Percentiles rank a stretch among this genome's conserved stretches.
Conservation (phyloP, 768 basidiomycete species). For the Gymnopilus dilepis region DNA sequence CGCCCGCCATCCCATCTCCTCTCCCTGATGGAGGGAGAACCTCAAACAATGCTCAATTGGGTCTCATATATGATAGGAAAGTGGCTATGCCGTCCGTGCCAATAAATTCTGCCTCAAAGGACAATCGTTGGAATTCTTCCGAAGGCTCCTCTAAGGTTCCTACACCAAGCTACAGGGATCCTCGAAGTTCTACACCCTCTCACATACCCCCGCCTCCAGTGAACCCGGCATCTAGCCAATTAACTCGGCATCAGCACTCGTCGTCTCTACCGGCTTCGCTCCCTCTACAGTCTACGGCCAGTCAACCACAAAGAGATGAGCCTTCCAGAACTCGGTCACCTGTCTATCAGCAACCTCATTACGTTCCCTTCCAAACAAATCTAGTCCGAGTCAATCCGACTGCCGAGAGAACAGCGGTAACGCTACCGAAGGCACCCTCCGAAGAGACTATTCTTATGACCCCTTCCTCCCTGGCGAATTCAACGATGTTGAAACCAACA, state of each 20-base stretch:
- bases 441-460: conserved; percentile 64
- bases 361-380: conserved; percentile 7
- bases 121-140: background rate
- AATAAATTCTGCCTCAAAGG: background rate
- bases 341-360: conserved; percentile 7
- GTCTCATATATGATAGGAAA: conserved; percentile 7
- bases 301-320: conserved; percentile 7
- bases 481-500: conserved; percentile 48
- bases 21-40: background rate
- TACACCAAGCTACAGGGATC: conserved; percentile 5
- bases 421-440: conserved; percentile 42
- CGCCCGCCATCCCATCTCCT: background rate
- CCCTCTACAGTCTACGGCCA: conserved; percentile 1
- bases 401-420: conserved; percentile 13
- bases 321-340: conserved; percentile 18
- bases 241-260: conserved; percentile 39
- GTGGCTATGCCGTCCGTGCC: background rate
- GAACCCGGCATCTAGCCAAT: conserved; percentile 9
- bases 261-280: conserved; percentile 39
- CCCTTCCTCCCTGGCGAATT: conserved; percentile 66
- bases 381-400: conserved; percentile 9
- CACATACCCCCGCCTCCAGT: conserved; percentile 1
- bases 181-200: conserved; percentile 4
- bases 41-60: background rate
- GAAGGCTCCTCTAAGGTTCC: conserved; percentile 1